Evolutionary conservation across 768 basidiomycete genomes (phyloP).

Genomic region (Lactarius sanguifluus): DNA sequence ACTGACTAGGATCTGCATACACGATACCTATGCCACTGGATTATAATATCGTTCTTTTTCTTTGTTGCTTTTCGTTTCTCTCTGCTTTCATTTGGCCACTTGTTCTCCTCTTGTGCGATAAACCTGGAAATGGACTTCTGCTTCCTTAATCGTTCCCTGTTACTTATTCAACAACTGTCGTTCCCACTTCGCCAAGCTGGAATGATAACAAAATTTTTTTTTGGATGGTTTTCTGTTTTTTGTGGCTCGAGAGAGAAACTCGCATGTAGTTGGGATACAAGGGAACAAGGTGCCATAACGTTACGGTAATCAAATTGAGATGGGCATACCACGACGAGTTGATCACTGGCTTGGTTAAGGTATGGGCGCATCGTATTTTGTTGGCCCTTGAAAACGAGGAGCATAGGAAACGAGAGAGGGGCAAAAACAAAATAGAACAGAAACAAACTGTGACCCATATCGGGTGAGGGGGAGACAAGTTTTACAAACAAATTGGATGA

Average conservation of each 20-base stretch:
- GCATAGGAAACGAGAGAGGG: neutral
- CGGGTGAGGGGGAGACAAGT: neutral
- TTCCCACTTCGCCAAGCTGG: neutral
- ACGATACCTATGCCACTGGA: neutral
- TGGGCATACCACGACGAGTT: neutral
- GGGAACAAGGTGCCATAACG: neutral
- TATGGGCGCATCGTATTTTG: neutral
- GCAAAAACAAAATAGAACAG: neutral
- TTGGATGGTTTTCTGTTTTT: neutral
- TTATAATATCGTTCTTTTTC: neutral
- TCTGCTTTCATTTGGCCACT: neutral
- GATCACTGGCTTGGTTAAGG: neutral
- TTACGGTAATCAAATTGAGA: neutral
- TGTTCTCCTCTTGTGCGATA: neutral
- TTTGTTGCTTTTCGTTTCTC: neutral
- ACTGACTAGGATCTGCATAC: neutral
- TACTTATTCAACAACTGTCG: neutral
- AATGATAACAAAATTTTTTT: neutral
- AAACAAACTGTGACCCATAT: neutral
- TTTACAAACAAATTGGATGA: neutral
- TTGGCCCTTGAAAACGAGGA: neutral
- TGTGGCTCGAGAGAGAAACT: neutral
- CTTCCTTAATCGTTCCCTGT: neutral
- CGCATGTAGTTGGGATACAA: neutral
- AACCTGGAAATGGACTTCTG: neutral